Evolutionary conservation across 75 land plant species (phyloP).

Genomic region (Gnetum montanum): DNA sequence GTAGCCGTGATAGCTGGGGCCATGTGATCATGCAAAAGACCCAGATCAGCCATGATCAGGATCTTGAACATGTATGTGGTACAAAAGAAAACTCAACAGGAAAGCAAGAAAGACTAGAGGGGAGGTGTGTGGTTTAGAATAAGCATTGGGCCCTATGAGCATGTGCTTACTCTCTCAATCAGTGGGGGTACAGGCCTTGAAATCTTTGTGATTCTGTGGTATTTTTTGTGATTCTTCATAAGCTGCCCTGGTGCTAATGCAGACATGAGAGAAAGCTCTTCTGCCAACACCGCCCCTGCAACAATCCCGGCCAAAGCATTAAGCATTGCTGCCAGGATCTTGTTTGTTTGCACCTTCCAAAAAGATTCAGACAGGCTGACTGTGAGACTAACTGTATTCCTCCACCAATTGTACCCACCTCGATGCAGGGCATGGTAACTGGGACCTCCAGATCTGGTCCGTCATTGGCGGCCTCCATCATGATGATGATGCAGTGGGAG

Average conservation of each 20-base stretch:
- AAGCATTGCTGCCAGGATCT: conserved; percentile 57
- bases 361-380: conserved; percentile 67
- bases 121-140: no score
- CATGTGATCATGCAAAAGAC: no score
- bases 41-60: no score
- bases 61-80: no score
- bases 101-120: no score
- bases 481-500: conserved; percentile 72
- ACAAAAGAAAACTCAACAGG: no score
- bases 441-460: conserved; percentile 66
- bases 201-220: conserved; percentile 61
- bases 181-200: no score
- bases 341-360: conserved; percentile 28
- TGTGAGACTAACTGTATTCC: conserved; percentile 84
- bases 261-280: conserved; percentile 83
- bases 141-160: no score
- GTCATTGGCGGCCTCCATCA: conserved; percentile 61
- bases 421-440: conserved; percentile 58
- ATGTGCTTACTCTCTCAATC: no score
- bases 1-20: no score
- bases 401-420: conserved; percentile 85
- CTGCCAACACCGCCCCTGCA: conserved; percentile 78
- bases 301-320: conserved; percentile 56
- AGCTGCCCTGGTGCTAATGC: conserved; percentile 89
- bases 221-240: conserved; percentile 87